Evolutionary conservation across 2,329 filamentous ascomycete species (phyloP).

Genomic region (Colletotrichum cereale): DNA sequence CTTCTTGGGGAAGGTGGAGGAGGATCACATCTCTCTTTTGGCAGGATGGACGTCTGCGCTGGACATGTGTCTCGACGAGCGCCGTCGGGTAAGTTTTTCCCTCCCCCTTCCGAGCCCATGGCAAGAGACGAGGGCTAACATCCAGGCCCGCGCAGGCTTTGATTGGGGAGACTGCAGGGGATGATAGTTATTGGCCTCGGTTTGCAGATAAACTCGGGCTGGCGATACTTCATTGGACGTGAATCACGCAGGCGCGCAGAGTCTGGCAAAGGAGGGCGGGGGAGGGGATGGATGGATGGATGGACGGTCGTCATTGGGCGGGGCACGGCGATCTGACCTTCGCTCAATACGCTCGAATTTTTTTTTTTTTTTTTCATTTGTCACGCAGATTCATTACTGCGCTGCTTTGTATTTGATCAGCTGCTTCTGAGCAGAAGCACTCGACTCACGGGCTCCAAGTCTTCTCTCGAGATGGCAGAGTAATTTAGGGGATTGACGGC

Average conservation of each 20-base stretch:
- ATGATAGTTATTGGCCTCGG: slow-evolving; percentile 10
- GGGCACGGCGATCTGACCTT: slow-evolving; percentile 15
- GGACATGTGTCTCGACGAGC: neutral
- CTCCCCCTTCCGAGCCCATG: neutral
- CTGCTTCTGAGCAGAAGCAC: neutral
- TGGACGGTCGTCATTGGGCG: neutral
- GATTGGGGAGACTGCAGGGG: slow-evolving; percentile 29
- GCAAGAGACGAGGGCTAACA: slow-evolving; percentile 10
- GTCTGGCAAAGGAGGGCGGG: neutral
- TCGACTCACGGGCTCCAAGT: neutral
- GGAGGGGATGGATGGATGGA: no score
- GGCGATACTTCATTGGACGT: slow-evolving; percentile 27
- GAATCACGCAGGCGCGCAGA: slow-evolving; percentile 10
- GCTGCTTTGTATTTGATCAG: neutral
- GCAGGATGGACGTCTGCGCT: slow-evolving; percentile 21
- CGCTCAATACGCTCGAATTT: neutral
- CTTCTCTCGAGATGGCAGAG: neutral
- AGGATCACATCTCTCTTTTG: slow-evolving; percentile 22
- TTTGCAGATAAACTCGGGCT: slow-evolving; percentile 22
- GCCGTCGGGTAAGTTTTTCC: slow-evolving; percentile 14
- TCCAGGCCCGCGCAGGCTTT: slow-evolving; percentile 11
- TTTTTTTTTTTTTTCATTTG: slow-evolving; percentile 9
- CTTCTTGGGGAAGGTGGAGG: neutral
- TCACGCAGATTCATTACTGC: neutral
- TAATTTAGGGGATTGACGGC: neutral